Evolutionary conservation across 2,329 filamentous ascomycete species (phyloP), one percentile per base, ranked within the genome.

Genomic region (Penicillium sp.): DNA sequence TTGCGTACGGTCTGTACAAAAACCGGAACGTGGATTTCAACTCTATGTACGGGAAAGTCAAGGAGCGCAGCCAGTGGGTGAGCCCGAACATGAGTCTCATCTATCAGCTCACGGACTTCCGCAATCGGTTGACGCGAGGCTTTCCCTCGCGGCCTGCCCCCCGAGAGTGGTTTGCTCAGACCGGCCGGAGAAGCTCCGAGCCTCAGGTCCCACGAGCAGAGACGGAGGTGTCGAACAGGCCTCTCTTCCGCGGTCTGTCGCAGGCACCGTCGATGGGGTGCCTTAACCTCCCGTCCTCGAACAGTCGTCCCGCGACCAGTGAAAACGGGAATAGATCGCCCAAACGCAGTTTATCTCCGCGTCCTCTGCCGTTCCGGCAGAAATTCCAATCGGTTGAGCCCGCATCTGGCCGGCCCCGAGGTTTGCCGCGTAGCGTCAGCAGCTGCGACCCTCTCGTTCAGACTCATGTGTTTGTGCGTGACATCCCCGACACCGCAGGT

Each of bases 81-180:
- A 81, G 82, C 1, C 82, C 82, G 1, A 85, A 85, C 64, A 85
- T 85, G 82, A 84, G 82, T 57, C 70, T 85, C 48, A 85, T 85
- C 63, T 85, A 85, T 74, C 82, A 85, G 61, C 72, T 85, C 42
- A 82, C 82, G 27, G 82, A 85, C 63, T 85, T 84, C 62, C 75
- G 81, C 46, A 64, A 68, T 12, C 69, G 69, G 37, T 55, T 75
- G 31, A 47, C 67, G 49, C 63, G 70, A 43, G 61, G 64, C 25
- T 59, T 60, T 9, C 53, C 61, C 1, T 66, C 66, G 7, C 64
- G 64, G 31, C 59, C 65, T 18, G 58, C 66, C 6, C 65, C 66
- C 6, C 58, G 62, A 10, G 68, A 71, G 45, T 71, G 67, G 67
- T 71, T 69, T 52, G 58, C 64, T 9, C 49, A 57, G 42, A 58